Conservation (phyloP, 257 asterid species). For the Capsicum rhomboideum region DNA sequence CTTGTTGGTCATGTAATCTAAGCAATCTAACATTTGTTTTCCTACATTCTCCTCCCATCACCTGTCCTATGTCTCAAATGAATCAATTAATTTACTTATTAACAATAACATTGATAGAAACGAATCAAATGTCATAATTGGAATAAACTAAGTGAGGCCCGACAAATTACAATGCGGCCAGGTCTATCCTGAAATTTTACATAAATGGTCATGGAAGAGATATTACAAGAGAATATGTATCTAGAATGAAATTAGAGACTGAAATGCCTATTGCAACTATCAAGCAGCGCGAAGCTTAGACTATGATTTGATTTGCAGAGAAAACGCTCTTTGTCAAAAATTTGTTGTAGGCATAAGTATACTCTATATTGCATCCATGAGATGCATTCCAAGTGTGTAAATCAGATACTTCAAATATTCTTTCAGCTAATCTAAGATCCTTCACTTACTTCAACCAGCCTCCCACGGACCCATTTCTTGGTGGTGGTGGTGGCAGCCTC, state of each 20-base stretch:
- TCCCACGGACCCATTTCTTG: conserved; percentile 89
- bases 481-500: neutral
- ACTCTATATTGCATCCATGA: conserved; percentile 21
- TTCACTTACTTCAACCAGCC: conserved; percentile 63
- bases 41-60: neutral
- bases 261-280: neutral
- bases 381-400: conserved; percentile 6
- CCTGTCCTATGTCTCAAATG: neutral
- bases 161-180: neutral
- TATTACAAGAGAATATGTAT: neutral
- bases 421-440: conserved; percentile 36
- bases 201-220: neutral
- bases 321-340: neutral
- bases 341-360: neutral
- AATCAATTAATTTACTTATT: neutral
- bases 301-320: neutral
- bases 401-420: neutral
- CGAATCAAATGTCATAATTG: neutral
- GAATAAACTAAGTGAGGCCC: neutral
- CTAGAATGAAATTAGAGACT: neutral
- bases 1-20: neutral
- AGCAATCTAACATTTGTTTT: neutral
- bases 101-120: neutral
- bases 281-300: neutral
- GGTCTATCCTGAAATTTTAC: neutral